These are phyloP conservation scores for Panaeolus cyanescens DNA, from an alignment of 768 basidiomycete species.

Conservation along the genomic window DNA sequence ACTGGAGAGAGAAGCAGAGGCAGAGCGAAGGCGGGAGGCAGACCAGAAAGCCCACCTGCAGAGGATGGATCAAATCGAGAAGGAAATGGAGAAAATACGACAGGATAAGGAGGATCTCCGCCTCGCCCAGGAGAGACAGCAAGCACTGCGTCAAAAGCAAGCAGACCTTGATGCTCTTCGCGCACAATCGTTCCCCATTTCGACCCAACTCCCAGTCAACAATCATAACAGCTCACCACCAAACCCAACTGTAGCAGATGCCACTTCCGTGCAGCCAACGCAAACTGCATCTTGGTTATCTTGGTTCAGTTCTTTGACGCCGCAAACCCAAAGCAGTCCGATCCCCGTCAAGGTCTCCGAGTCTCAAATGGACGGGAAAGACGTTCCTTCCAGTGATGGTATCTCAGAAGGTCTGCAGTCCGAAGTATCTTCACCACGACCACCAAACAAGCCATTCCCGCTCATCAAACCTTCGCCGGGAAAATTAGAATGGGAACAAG, in stretches of 20 bases:
- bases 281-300: background rate
- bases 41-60: slow-evolving; percentile 44
- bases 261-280: background rate
- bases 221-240: background rate
- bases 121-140: slow-evolving; percentile 33
- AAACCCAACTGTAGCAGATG: background rate
- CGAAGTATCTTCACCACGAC: background rate
- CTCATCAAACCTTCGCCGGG: slow-evolving; percentile 31
- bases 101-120: slow-evolving; percentile 37
- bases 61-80: slow-evolving; percentile 44
- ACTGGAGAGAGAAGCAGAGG: slow-evolving; percentile 37
- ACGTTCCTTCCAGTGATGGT: slow-evolving; percentile 2
- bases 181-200: background rate
- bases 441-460: slow-evolving; percentile 12
- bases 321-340: background rate
- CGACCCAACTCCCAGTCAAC: background rate
- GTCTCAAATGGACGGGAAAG: background rate
- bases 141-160: slow-evolving; percentile 43
- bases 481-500: slow-evolving; percentile 54
- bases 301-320: background rate
- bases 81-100: slow-evolving; percentile 35
- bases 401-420: background rate
- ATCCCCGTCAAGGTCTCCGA: slow-evolving; percentile 1
- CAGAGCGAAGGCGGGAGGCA: slow-evolving; percentile 45
- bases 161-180: slow-evolving; percentile 31